Base-by-base conservation (phyloP, 129 eudicot genomes). In the Flaveria brownii region DNA sequence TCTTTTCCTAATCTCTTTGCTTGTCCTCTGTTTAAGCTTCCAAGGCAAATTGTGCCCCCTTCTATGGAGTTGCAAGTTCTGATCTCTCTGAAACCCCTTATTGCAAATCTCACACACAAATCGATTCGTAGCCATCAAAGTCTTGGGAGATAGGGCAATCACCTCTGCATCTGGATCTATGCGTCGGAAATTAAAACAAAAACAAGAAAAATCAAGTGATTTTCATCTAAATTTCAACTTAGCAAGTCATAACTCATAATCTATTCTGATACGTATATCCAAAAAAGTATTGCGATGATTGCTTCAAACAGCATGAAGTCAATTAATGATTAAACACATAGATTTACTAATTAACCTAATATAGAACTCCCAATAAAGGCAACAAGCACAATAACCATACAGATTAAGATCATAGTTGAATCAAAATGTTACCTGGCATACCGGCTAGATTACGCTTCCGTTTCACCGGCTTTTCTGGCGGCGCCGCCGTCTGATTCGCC, bases 161-260 rank as follows among this genome's bases (percentile, higher is more conserved):
- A 95, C 99, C 88, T 95, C 99, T 2, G 99, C 99, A 78, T 91
- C 91, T 65, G 99, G 97, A 95, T 95, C 99, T 95, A 84, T 70
- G 56, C 49, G 17, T 75, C 18, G 7, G 45, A 42, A 9, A 74
- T 33, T 20, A 6, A 30, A 33, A 9, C n/a, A 9, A 51, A 75
- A 54, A 71, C 9, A 51, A 25, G 2, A 77, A 78, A 73, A 57
- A 59, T 54, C 9, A 77, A 56, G 23, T 67, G 46, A 61, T 64
- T 28, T 20, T 16, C 46, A 73, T 28, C 36, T 50, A 9, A 81
- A 30, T 23, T 55, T 46, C 22, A 54, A 41, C 50, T 49, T 20
- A 63, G 16, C 5, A 45, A 64, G 30, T 17, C 55, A 23, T 36
- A 65, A 30, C 43, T 49, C 57, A 65, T 16, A 16, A 51, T 28